A percentile compares a stretch with the other conserved stretches of the same genome.
phyloP scores from a whole-genome alignment of 805 yeast genomes.

The Blastobotrys mokoenaii region DNA sequence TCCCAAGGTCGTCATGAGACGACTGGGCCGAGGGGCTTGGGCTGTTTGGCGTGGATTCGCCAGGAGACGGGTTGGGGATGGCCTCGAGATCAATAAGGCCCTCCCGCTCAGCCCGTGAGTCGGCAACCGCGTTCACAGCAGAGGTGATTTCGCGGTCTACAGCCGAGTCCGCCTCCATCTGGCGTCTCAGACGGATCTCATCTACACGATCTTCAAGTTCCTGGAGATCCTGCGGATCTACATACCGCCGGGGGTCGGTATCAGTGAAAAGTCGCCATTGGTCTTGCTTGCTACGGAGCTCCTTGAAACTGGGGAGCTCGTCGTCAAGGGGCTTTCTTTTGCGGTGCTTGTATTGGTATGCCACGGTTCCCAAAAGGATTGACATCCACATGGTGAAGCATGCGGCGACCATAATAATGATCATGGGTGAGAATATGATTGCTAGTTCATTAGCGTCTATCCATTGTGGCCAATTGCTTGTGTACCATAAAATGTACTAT shows the following conservation, averaged over 20 bases:
- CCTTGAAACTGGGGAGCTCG: not conserved
- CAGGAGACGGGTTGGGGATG: too few relatives aligned
- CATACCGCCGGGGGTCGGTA: slow-evolving; percentile 2
- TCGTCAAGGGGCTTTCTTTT: not conserved
- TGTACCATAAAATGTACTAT: too few relatives aligned
- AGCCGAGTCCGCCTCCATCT: not conserved
- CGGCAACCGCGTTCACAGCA: not conserved
- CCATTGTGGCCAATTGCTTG: too few relatives aligned
- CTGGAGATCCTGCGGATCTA: slow-evolving; percentile 1
- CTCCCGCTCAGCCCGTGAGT: not conserved
- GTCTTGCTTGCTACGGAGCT: slow-evolving; percentile 3
- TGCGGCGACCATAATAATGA: slow-evolving; percentile 5
- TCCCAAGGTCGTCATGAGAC: too few relatives aligned
- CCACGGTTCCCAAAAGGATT: slow-evolving; percentile 3
- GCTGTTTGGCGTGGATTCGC: too few relatives aligned
- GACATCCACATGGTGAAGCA: slow-evolving; percentile 10
- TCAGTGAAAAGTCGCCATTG: slow-evolving; percentile 2
- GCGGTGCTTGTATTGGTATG: slow-evolving; percentile 9
- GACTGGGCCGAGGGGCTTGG: too few relatives aligned
- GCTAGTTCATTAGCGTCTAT: not conserved
- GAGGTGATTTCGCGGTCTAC: not conserved
- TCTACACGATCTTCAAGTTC: not conserved
- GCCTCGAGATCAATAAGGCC: too few relatives aligned
- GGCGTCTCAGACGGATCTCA: not conserved
- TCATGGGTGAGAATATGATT: slow-evolving; percentile 12